Conservation (phyloP, 768 basidiomycete species). For the Tephrocybe sp. region DNA sequence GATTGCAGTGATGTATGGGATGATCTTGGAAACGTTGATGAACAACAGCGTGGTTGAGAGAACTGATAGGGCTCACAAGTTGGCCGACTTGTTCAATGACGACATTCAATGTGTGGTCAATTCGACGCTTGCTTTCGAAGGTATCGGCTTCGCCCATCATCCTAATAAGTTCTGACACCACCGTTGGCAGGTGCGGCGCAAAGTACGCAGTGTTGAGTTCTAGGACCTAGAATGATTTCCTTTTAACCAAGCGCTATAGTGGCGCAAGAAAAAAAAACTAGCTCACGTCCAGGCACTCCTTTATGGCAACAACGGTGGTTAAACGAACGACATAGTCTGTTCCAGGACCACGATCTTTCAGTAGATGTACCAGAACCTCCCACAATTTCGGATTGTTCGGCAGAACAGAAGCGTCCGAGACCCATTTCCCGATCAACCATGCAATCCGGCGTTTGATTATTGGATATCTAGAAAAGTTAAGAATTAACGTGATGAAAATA, state of each 20-base stretch:
- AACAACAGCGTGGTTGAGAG: background rate
- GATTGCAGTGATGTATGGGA: slow-evolving; percentile 63
- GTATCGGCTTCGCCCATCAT: slow-evolving; percentile 75
- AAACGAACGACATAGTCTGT: slow-evolving; percentile 86
- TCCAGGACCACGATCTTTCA: slow-evolving; percentile 66
- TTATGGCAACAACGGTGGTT: slow-evolving; percentile 77
- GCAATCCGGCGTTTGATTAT: slow-evolving; percentile 95
- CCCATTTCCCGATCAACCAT: slow-evolving; percentile 92
- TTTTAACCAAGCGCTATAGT: background rate
- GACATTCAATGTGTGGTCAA: slow-evolving; percentile 68
- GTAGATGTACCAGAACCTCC: slow-evolving; percentile 77
- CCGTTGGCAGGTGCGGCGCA: slow-evolving; percentile 62
- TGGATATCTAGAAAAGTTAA: slow-evolving; percentile 58
- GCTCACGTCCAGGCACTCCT: slow-evolving; percentile 86
- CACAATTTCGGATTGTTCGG: slow-evolving; percentile 68
- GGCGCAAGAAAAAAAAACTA: slow-evolving; percentile 10
- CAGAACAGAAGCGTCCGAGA: slow-evolving; percentile 62
- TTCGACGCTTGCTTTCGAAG: slow-evolving; percentile 72
- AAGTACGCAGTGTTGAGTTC: slow-evolving; percentile 65
- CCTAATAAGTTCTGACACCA: slow-evolving; percentile 64
- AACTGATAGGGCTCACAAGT: slow-evolving; percentile 27
- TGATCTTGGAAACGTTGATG: slow-evolving; percentile 45
- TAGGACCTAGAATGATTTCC: slow-evolving; percentile 46
- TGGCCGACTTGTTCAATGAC: slow-evolving; percentile 60
- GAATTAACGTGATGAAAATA: slow-evolving; percentile 3